Evolutionary conservation across 2,329 filamentous ascomycete genomes (phyloP), one percentile per base, ranked within the genome.

Genomic region (Aspergillus cejpii): DNA sequence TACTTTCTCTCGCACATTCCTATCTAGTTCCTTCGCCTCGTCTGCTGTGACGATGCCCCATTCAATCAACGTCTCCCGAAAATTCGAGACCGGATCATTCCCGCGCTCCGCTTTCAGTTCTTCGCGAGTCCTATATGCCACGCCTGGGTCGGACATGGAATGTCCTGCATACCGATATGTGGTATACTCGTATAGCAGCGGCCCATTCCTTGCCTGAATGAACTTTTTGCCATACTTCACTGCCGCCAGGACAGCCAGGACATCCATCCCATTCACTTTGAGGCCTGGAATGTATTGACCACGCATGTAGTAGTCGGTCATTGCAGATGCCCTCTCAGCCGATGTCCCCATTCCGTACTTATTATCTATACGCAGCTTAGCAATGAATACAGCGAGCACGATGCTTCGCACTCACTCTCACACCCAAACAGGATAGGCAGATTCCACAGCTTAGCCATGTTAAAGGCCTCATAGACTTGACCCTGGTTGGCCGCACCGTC

Each of bases 221-320:
- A 83, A 94, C 64, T 92, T 79, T 76, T 91, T 94, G 64, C 84
- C 90, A 74, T 94, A 87, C 71, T 88, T 78, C 61, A 94, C 87
- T 49, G 91, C 91, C 26, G 89, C 87, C 77, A 94, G 92, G 67
- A 95, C 89, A 54, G 92, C 91, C 52, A 98, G 85, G 61, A 95
- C 89, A 68, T 98, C 92, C 92, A 98, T 98, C 66, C 88, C 92
- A 75, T 98, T 98, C 72, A 98, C 88, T 81, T 98, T 98, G 62
- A 98, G 82, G 76, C 92, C 92, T 47, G 92, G 91, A 59, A 98
- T 98, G 79, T 97, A 98, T 76, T 98, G 92, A 57, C 92, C 92
- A 74, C 92, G 91, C 84, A 97, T 97, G 83, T 98, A 97, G 84
- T 98, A 98, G 72, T 98, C 92, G 70, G 92, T 97, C 67, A 96